A percentile compares a stretch with the other conserved stretches of the same genome.
Evolutionary conservation across 192 early-diverging fungal genomes (phyloP).

Genomic region (Coemansia sp.): DNA sequence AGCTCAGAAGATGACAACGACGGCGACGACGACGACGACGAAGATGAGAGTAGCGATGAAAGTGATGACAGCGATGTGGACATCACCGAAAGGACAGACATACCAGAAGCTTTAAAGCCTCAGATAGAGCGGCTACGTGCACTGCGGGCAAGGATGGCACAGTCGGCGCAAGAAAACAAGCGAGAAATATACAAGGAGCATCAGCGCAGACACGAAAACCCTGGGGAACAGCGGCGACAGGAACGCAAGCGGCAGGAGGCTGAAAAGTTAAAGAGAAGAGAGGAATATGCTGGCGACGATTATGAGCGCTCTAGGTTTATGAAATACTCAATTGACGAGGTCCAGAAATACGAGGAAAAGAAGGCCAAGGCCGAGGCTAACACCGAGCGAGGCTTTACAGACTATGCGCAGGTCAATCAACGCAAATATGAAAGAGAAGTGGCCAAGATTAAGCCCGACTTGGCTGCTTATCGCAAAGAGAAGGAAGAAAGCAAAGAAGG

Average conservation of each 20-base stretch:
- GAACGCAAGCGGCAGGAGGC: constrained; percentile 76
- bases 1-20: neutral
- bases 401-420: constrained; percentile 79
- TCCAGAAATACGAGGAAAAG: constrained; percentile 77
- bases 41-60: constrained; percentile 8
- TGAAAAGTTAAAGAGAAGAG: constrained; percentile 63
- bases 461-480: constrained; percentile 72
- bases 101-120: constrained; percentile 29
- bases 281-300: constrained; percentile 73
- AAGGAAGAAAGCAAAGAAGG: constrained; percentile 34
- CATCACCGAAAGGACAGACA: constrained; percentile 38
- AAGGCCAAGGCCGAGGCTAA: constrained; percentile 58
- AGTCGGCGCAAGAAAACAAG: constrained; percentile 64
- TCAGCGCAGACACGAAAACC: constrained; percentile 71
- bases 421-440: constrained; percentile 87
- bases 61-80: constrained; percentile 13
- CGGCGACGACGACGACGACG: neutral
- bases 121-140: constrained; percentile 31
- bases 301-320: constrained; percentile 81
- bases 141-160: constrained; percentile 24
- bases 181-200: constrained; percentile 75
- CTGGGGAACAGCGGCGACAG: constrained; percentile 60
- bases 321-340: constrained; percentile 84
- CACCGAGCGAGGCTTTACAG: constrained; percentile 80
- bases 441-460: constrained; percentile 80